Conservation (phyloP, 371 early-diverging fungal genomes). For the Mucor sp. region DNA sequence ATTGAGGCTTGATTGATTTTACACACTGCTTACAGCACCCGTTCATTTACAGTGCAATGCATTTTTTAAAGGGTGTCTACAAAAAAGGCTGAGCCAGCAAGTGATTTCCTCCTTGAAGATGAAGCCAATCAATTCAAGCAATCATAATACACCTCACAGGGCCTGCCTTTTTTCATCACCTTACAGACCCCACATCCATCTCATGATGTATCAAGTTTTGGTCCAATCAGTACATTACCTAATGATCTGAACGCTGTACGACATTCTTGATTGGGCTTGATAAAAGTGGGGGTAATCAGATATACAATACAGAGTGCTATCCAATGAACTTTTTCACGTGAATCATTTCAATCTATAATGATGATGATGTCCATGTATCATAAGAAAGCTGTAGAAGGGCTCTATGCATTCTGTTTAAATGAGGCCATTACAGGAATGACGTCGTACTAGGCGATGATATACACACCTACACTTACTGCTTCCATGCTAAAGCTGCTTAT, state of each 20-base stretch:
- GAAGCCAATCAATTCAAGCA: neutral
- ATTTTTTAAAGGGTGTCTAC: neutral
- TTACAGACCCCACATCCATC: neutral
- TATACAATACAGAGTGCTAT: neutral
- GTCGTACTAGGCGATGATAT: neutral
- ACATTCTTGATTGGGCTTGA: constrained; percentile 1
- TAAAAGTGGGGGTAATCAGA: neutral
- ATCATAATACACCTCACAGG: neutral
- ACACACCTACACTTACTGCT: neutral
- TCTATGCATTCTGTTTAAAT: neutral
- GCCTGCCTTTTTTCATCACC: neutral
- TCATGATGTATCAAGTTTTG: neutral
- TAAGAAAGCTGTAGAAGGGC: neutral
- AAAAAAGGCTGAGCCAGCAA: too few species aligned
- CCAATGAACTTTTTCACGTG: constrained; percentile 1
- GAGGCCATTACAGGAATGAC: neutral
- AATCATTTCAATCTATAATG: neutral
- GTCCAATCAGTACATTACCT: neutral
- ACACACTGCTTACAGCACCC: too few species aligned
- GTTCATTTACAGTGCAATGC: neutral
- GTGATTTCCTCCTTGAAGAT: too few species aligned
- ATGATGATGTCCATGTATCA: neutral
- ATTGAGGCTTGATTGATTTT: too few species aligned
- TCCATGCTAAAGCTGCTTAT: neutral
- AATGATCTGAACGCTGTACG: neutral